Percentiles rank a stretch among this genome's conserved stretches.
Evolutionary conservation across 2,329 filamentous ascomycete species (phyloP).

Genomic region (Fusarium sulawesiense): DNA sequence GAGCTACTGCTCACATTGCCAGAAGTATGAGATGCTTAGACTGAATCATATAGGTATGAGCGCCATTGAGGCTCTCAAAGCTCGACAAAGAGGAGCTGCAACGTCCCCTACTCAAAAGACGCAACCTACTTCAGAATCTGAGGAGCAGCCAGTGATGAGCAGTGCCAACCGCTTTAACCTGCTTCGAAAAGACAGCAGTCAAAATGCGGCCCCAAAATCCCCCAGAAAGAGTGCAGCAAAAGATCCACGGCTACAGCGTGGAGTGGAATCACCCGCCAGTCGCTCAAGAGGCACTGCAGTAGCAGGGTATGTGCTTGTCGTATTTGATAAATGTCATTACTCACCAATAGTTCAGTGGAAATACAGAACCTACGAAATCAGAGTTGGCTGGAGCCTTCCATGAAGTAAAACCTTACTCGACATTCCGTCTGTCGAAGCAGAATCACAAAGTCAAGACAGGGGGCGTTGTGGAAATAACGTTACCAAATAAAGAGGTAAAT

Average conservation of each 20-base stretch:
- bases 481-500: conserved; percentile 63
- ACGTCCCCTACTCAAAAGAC: conserved; percentile 21
- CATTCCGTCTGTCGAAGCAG: conserved; percentile 58
- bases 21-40: not conserved
- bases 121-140: conserved; percentile 26
- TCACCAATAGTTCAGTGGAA: conserved; percentile 20
- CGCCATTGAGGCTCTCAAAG: conserved; percentile 54
- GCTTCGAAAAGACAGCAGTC: conserved; percentile 38
- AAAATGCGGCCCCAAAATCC: conserved; percentile 17
- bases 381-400: conserved; percentile 13
- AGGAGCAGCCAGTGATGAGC: conserved; percentile 32
- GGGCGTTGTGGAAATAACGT: conserved; percentile 56
- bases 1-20: not conserved
- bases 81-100: conserved; percentile 47
- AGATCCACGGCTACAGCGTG: conserved; percentile 18
- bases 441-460: conserved; percentile 56
- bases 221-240: conserved; percentile 37
- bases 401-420: conserved; percentile 54
- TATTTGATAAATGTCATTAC: not conserved
- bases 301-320: conserved; percentile 27
- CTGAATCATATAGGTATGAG: conserved; percentile 42
- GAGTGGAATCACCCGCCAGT: conserved; percentile 16
- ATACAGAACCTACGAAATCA: not conserved
- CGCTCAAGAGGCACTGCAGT: conserved; percentile 17
- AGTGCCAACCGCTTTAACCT: conserved; percentile 48